These are phyloP conservation scores for Tricholoma saponaceum DNA, from an alignment of 768 basidiomycete species.

Conservation along the genomic window DNA sequence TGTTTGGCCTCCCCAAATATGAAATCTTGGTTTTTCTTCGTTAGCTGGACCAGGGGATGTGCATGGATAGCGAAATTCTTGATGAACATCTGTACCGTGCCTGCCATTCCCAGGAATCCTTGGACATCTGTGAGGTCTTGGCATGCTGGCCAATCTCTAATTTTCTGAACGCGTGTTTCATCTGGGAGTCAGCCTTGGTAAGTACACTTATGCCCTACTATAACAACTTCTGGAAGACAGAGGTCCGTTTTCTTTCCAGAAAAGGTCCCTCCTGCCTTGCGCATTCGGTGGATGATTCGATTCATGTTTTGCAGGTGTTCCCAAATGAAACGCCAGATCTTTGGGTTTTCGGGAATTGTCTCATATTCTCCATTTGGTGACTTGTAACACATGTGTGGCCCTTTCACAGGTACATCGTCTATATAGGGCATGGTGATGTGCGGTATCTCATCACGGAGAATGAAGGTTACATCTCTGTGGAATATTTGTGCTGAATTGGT, in stretches of 20 bases:
- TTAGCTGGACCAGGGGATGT: constrained; percentile 10
- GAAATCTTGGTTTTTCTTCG: constrained; percentile 15
- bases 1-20: constrained; percentile 16
- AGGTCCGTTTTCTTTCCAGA: constrained; percentile 17
- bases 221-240: constrained; percentile 11
- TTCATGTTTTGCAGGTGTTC: constrained; percentile 33
- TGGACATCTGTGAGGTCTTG: constrained; percentile 11
- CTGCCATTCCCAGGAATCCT: constrained; percentile 15
- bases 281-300: constrained; percentile 28
- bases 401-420: constrained; percentile 13
- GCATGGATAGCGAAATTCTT: constrained; percentile 11
- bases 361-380: not conserved
- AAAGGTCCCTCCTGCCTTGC: constrained; percentile 24
- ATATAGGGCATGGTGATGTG: constrained; percentile 13
- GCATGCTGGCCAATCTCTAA: constrained; percentile 16
- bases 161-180: constrained; percentile 17
- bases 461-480: not conserved
- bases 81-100: constrained; percentile 18
- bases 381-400: not conserved
- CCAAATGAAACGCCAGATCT: constrained; percentile 29
- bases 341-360: constrained; percentile 19
- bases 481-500: constrained; percentile 30
- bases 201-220: constrained; percentile 31
- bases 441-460: constrained; percentile 1
- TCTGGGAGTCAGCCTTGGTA: constrained; percentile 27